These are phyloP conservation scores for Leccinum imitatum DNA, from an alignment of 768 basidiomycete species.

Conservation along the genomic window DNA sequence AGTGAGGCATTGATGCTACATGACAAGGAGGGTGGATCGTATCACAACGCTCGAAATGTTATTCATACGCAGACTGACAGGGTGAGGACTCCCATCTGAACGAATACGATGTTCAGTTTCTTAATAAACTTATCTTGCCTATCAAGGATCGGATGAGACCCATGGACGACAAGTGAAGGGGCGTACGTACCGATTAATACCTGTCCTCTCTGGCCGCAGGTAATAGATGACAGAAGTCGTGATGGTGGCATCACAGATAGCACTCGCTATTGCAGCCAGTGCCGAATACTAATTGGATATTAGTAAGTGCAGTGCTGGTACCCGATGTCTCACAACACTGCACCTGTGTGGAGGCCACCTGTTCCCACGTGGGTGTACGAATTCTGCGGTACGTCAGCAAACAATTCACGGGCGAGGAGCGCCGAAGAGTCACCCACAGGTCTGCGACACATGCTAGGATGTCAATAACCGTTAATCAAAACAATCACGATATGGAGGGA, in stretches of 20 bases:
- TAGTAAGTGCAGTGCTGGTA: neutral
- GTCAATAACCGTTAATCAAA: neutral
- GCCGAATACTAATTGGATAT: slow-evolving; percentile 6
- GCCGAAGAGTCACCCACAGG: slow-evolving; percentile 7
- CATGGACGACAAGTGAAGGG: too few species aligned
- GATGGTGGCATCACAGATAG: slow-evolving; percentile 23
- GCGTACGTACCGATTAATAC: slow-evolving; percentile 10
- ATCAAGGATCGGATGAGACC: neutral
- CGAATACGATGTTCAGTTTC: slow-evolving; percentile 13
- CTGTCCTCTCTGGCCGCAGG: slow-evolving; percentile 14
- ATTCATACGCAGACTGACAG: slow-evolving; percentile 10
- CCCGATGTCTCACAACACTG: neutral
- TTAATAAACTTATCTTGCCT: slow-evolving; percentile 13
- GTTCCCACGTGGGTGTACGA: slow-evolving; percentile 4
- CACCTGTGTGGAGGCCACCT: slow-evolving; percentile 8
- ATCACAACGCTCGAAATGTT: neutral
- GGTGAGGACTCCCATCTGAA: slow-evolving; percentile 21
- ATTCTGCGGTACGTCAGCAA: slow-evolving; percentile 7
- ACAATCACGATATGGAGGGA: neutral
- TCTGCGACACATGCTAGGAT: slow-evolving; percentile 1
- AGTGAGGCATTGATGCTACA: slow-evolving; percentile 11
- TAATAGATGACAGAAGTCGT: slow-evolving; percentile 17
- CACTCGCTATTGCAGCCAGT: slow-evolving; percentile 13
- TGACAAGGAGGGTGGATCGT: neutral
- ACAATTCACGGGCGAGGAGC: neutral